phyloP scores from a whole-genome alignment of 805 yeast genomes.

The Ogataea allantospora region DNA sequence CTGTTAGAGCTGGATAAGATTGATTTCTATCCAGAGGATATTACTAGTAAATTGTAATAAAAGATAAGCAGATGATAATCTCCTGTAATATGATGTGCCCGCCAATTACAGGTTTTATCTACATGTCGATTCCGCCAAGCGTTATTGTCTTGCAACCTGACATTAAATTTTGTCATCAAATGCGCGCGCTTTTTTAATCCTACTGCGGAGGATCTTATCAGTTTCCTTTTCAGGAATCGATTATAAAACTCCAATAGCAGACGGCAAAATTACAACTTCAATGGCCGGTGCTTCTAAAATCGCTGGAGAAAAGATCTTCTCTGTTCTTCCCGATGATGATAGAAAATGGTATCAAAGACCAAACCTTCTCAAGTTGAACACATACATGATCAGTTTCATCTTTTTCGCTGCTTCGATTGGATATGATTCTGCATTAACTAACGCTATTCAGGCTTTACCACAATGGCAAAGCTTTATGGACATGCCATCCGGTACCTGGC shows the following conservation, averaged over 20 bases:
- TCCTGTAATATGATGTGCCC: neutral
- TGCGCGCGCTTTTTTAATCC: constrained; percentile 1
- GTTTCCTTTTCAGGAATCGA: neutral
- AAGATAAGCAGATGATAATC: neutral
- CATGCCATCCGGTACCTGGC: constrained; percentile 20
- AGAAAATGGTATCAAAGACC: constrained; percentile 23
- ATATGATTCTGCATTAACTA: constrained; percentile 21
- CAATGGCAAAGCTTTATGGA: constrained; percentile 19
- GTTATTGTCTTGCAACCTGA: neutral
- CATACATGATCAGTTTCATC: constrained; percentile 14
- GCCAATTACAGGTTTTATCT: neutral
- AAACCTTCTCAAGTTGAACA: constrained; percentile 15
- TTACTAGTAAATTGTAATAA: neutral
- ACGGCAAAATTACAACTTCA: neutral
- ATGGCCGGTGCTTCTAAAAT: constrained; percentile 8
- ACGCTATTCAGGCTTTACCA: constrained; percentile 19
- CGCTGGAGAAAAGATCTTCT: constrained; percentile 18
- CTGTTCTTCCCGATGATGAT: constrained; percentile 14
- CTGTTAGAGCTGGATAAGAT: constrained; percentile 11
- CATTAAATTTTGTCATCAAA: constrained; percentile 1
- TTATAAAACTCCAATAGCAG: neutral
- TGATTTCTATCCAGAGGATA: constrained; percentile 8
- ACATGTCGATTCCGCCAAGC: too few species aligned
- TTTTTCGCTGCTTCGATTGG: constrained; percentile 22
- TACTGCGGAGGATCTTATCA: neutral